A percentile compares a stretch with the other conserved stretches of the same genome.
phyloP scores from a whole-genome alignment of 2,329 filamentous ascomycete genomes.

The Ceratocystis alfenasii region DNA sequence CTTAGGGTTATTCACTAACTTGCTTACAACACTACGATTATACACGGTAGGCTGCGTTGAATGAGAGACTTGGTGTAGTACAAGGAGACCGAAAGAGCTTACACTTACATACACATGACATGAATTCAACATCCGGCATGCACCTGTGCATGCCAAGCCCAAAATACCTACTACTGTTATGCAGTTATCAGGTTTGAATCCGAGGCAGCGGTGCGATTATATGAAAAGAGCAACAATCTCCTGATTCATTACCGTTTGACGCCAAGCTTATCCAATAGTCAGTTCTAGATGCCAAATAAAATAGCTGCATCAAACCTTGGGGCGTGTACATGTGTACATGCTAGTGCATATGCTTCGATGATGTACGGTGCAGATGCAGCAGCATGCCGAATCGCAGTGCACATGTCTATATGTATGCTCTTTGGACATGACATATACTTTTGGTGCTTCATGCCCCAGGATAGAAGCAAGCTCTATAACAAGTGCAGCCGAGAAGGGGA shows the following conservation, averaged over 20 bases:
- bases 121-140: background rate
- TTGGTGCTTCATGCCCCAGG: background rate
- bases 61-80: background rate
- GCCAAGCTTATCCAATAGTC: background rate
- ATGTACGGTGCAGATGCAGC: background rate
- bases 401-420: background rate
- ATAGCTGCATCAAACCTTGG: background rate
- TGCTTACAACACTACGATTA: too few relatives aligned
- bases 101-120: background rate
- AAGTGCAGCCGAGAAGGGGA: background rate
- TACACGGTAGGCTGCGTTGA: background rate
- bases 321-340: background rate
- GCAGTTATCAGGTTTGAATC: background rate
- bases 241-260: background rate
- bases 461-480: slow-evolving; percentile 2
- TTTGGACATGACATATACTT: background rate
- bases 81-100: background rate
- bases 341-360: background rate
- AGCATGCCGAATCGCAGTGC: background rate
- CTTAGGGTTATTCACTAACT: background rate
- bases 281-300: background rate
- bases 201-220: background rate
- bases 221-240: background rate
- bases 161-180: background rate
- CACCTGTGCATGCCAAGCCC: background rate